A percentile compares a stretch with the other conserved stretches of the same genome.
Conservation (phyloP, 2,329 filamentous ascomycete species). For the Diaporthe nobilis region DNA sequence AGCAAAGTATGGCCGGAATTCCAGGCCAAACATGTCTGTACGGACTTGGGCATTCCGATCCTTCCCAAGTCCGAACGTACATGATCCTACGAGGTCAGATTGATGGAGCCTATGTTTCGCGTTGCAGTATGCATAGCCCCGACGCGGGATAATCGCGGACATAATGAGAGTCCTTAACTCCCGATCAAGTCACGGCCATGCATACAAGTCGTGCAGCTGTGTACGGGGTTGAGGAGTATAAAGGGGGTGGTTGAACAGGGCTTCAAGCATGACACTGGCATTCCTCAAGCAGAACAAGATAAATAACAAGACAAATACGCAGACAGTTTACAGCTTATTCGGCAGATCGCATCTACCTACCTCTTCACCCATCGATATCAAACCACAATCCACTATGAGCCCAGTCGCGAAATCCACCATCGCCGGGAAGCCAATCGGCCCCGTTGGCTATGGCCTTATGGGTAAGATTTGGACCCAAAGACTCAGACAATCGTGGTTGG, state of each 20-base stretch:
- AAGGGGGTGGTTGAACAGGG: not conserved
- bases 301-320: not conserved
- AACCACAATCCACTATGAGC: not conserved
- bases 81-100: not conserved
- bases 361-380: not conserved
- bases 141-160: not conserved
- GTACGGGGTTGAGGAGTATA: not conserved
- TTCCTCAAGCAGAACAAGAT: not conserved
- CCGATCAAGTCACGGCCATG: not conserved
- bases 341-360: not conserved
- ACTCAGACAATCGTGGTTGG: not conserved
- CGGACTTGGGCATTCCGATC: slow-evolving; percentile 6
- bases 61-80: not conserved
- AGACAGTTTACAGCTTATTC: not conserved
- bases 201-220: not conserved
- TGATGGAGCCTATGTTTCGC: not conserved
- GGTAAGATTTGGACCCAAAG: slow-evolving; percentile 50
- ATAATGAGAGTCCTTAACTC: not conserved
- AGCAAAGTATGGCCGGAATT: not conserved
- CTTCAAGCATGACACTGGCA: not conserved
- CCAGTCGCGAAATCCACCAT: slow-evolving; percentile 19
- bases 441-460: slow-evolving; percentile 50
- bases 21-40: too few species aligned
- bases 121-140: not conserved
- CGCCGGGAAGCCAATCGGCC: slow-evolving; percentile 31